A percentile compares a stretch with the other conserved stretches of the same genome.
phyloP scores from a whole-genome alignment of 257 asterid species.

The Echium plantagineum region DNA sequence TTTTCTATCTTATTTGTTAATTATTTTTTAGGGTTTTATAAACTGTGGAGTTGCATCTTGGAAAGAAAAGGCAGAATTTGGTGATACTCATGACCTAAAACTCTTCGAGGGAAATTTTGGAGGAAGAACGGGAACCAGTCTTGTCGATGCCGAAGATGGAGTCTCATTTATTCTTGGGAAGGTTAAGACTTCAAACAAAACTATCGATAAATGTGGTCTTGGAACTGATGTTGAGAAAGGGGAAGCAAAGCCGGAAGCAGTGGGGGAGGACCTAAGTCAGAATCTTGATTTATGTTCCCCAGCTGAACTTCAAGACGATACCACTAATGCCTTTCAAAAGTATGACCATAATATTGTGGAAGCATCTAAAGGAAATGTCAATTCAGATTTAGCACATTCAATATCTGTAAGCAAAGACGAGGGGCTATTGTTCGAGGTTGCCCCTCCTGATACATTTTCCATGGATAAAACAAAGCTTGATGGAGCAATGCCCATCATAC shows the following conservation, averaged over 20 bases:
- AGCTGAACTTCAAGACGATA: constrained; percentile 17
- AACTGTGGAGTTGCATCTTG: constrained; percentile 83
- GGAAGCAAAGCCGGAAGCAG: constrained; percentile 19
- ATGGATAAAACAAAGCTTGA: constrained; percentile 14
- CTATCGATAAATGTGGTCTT: constrained; percentile 23
- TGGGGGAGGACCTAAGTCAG: constrained; percentile 21
- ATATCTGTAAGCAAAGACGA: constrained; percentile 28
- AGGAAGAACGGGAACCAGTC: constrained; percentile 28
- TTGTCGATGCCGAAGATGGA: constrained; percentile 60
- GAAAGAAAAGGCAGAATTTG: constrained; percentile 41
- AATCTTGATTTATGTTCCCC: constrained; percentile 27
- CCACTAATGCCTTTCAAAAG: constrained; percentile 23
- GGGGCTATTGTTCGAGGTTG: constrained; percentile 17
- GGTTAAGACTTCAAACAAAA: constrained; percentile 35
- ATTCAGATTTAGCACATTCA: constrained; percentile 19
- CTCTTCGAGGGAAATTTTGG: constrained; percentile 45
- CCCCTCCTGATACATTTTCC: constrained; percentile 23
- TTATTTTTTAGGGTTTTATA: constrained; percentile 65
- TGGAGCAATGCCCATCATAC: constrained; percentile 19
- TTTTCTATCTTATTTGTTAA: constrained; percentile 7
- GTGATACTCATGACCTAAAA: constrained; percentile 41
- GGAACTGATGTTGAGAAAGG: constrained; percentile 29
- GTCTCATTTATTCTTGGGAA: constrained; percentile 54
- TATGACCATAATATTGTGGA: constrained; percentile 26
- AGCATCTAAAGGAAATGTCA: constrained; percentile 17